Conservation (phyloP, 768 basidiomycete species). For the Psilocybe subaeruginosa region DNA sequence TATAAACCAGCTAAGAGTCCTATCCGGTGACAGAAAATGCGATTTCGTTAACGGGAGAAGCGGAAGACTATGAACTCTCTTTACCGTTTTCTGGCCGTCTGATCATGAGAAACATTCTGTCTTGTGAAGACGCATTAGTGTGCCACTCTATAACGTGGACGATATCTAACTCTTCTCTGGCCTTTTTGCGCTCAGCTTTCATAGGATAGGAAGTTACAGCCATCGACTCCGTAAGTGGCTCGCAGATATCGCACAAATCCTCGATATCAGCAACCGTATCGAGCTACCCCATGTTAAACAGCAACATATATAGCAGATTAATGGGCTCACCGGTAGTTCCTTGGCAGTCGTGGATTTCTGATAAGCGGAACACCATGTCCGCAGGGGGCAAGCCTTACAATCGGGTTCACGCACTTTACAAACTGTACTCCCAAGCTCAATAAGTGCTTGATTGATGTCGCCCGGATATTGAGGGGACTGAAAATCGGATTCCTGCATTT, state of each 20-base stretch:
- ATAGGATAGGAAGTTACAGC: conserved; percentile 84
- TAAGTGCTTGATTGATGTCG: conserved; percentile 91
- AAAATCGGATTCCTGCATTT: conserved; percentile 17
- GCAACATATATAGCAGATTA: conserved; percentile 3
- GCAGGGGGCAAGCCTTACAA: conserved; percentile 76
- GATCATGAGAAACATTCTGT: conserved; percentile 74
- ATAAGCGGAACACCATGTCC: conserved; percentile 70
- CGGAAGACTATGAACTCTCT: conserved; percentile 14
- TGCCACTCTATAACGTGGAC: conserved; percentile 90
- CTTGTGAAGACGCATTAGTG: conserved; percentile 27
- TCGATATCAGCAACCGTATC: conserved; percentile 63
- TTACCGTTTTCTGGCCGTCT: conserved; percentile 84
- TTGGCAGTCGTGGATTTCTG: conserved; percentile 14
- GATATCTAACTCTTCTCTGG: conserved; percentile 81
- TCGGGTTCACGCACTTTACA: conserved; percentile 85
- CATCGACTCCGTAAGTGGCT: conserved; percentile 44
- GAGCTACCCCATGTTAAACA: conserved; percentile 10
- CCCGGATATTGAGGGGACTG: conserved; percentile 55
- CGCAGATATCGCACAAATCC: conserved; percentile 73
- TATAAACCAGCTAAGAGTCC: conserved; percentile 90
- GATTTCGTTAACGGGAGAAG: conserved; percentile 8
- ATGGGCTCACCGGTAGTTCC: conserved; percentile 14
- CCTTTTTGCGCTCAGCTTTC: conserved; percentile 81
- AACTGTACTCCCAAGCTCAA: conserved; percentile 92
- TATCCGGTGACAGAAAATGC: conserved; percentile 31